phyloP scores from a whole-genome alignment of 1,284 basidiomycete species.

The Grifola frondosa region DNA sequence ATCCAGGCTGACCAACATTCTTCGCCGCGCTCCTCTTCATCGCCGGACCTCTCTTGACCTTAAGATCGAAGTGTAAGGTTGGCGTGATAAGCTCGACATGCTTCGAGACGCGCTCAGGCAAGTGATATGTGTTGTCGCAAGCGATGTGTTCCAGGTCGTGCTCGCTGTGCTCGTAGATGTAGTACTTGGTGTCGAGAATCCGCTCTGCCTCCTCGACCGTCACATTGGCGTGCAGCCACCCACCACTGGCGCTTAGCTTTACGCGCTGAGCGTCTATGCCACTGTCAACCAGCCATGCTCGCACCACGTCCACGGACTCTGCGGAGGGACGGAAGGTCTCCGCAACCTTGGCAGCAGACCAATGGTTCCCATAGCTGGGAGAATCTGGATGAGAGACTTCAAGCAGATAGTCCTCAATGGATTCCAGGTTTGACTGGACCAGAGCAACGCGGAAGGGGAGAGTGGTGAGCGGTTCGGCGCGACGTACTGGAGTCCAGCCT shows the following conservation, averaged over 20 bases:
- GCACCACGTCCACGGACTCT: constrained; percentile 42
- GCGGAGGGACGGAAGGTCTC: constrained; percentile 43
- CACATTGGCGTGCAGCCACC: constrained; percentile 46
- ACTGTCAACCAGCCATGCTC: constrained; percentile 38
- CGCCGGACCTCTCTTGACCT: constrained; percentile 18
- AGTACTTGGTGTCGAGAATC: constrained; percentile 46
- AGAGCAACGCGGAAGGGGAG: constrained; percentile 48
- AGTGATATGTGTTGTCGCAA: constrained; percentile 41
- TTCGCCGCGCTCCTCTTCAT: constrained; percentile 8
- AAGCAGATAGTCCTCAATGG: constrained; percentile 41
- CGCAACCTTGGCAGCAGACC: constrained; percentile 37
- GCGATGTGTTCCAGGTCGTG: constrained; percentile 37
- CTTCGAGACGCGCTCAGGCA: constrained; percentile 42
- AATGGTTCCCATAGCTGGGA: constrained; percentile 43
- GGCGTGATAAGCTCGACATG: constrained; percentile 51
- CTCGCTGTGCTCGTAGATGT: constrained; percentile 43
- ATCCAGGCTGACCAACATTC: constrained; percentile 31
- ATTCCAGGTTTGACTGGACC: constrained; percentile 42
- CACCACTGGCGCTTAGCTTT: constrained; percentile 33
- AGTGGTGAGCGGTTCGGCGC: constrained; percentile 30
- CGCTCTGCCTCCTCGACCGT: constrained; percentile 45
- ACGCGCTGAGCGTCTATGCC: constrained; percentile 37
- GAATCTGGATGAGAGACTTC: constrained; percentile 47
- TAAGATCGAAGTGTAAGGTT: constrained; percentile 45
- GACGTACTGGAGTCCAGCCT: constrained; percentile 37